phyloP scores from a whole-genome alignment of 2,329 filamentous ascomycete species.

The Thielaviopsis cerberus region DNA sequence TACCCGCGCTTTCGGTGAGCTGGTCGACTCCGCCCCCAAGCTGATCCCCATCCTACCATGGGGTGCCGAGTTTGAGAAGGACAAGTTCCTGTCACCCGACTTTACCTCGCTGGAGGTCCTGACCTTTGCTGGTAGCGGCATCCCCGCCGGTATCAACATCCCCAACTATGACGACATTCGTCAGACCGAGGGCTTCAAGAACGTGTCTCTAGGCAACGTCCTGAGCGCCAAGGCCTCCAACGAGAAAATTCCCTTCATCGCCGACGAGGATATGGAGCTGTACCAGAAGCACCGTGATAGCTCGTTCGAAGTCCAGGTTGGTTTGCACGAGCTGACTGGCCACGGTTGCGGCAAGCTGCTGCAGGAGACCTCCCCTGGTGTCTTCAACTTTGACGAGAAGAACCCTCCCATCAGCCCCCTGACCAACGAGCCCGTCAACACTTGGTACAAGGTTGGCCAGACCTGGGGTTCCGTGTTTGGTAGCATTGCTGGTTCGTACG shows the following conservation, averaged over 20 bases:
- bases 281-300: slow-evolving; percentile 70
- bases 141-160: slow-evolving; percentile 50
- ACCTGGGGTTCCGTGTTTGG: slow-evolving; percentile 92
- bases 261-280: slow-evolving; percentile 54
- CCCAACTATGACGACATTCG: slow-evolving; percentile 61
- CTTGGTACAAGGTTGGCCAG: slow-evolving; percentile 87
- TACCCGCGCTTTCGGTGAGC: slow-evolving; percentile 67
- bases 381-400: slow-evolving; percentile 72
- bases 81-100: slow-evolving; percentile 85
- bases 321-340: slow-evolving; percentile 70
- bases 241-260: slow-evolving; percentile 82
- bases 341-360: slow-evolving; percentile 89
- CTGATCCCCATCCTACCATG: slow-evolving; percentile 85
- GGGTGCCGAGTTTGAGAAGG: slow-evolving; percentile 79
- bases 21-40: slow-evolving; percentile 61
- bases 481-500: slow-evolving; percentile 68
- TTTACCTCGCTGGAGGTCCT: slow-evolving; percentile 89
- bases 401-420: slow-evolving; percentile 70
- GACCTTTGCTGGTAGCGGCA: slow-evolving; percentile 50
- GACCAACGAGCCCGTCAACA: slow-evolving; percentile 52
- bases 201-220: slow-evolving; percentile 84
- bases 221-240: slow-evolving; percentile 78
- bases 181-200: slow-evolving; percentile 76
- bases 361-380: slow-evolving; percentile 65
- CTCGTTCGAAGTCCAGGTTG: slow-evolving; percentile 89